Evolutionary conservation across 495 filamentous ascomycete genomes (phyloP), one percentile per base, ranked within the genome.

Genomic region (Daldinia bambusicola): DNA sequence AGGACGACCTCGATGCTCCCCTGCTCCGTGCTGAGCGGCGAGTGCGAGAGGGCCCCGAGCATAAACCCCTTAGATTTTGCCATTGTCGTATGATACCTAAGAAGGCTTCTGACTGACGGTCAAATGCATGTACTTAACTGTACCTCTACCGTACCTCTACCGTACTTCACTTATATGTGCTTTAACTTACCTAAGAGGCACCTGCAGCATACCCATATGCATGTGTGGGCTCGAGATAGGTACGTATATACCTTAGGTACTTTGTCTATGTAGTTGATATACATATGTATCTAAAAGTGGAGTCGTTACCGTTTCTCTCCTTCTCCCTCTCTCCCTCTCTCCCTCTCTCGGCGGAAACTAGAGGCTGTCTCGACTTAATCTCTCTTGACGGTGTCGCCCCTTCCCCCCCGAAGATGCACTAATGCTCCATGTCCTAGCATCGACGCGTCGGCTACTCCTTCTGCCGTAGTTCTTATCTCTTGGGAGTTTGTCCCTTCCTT

Each of bases 291-390:
- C 61, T 31, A 61, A 72, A 68, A 68, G 70, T 72, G 70, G 70
- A 36, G 61, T 56, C 65, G 65, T 65, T 59, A 62, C 65, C 40
- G 30, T 65, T 51, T 41, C 41, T 57, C 26, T 26, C 26, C 3
- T n/a, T n/a, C n/a, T n/a, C n/a, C 26, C 3, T 26, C 26, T 26
- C 26, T 26, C 26, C 3, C 26, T 26, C 26, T 26, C 26, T 26
- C 3, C 3, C 26, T 26, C 26, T 26, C 65, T 72, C 70, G 70
- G 70, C 51, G 61, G 63, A 69, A 69, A 72, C 65, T 55, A 61
- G 65, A 72, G 18, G 70, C 61, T 72, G 70, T 72, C 70, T 72
- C 30, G 70, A 72, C 36, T 37, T 69, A 72, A 72, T 72, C 70
- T 72, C 65, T 63, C 66, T 38, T 59, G 61, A 43, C 36, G 61